A percentile compares a stretch with the other conserved stretches of the same genome.
phyloP scores from a whole-genome alignment of 768 basidiomycete species.

The Lyophyllum shimeji region DNA sequence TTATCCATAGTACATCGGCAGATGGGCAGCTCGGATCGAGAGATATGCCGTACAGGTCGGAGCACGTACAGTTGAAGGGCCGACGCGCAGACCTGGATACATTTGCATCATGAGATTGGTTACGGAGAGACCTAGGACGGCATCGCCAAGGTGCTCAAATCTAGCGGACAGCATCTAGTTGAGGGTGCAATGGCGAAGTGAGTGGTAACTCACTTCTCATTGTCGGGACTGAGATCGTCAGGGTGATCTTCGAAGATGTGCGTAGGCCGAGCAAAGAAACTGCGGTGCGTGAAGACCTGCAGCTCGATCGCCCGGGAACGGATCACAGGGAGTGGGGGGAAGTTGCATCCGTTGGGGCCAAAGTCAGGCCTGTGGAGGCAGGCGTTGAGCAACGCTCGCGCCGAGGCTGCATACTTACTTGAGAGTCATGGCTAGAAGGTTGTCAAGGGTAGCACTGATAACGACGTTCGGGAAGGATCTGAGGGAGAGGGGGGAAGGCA shows the following conservation, averaged over 20 bases:
- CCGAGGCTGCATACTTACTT: conserved; percentile 8
- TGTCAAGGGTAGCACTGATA: not conserved
- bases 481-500: conserved; percentile 13
- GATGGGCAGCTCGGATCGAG: conserved; percentile 10
- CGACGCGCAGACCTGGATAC: conserved; percentile 72
- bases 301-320: conserved; percentile 38
- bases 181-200: not conserved
- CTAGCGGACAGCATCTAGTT: conserved; percentile 31
- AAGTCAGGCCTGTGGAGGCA: conserved; percentile 38
- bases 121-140: conserved; percentile 67
- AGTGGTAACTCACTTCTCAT: conserved; percentile 64
- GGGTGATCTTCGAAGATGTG: conserved; percentile 76
- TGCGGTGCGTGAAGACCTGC: conserved; percentile 77
- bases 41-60: conserved; percentile 12
- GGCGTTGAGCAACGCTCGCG: not conserved
- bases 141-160: conserved; percentile 76
- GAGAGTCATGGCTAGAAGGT: conserved; percentile 11
- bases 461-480: conserved; percentile 16
- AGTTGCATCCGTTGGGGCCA: conserved; percentile 38
- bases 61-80: conserved; percentile 67
- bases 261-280: conserved; percentile 65
- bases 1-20: conserved; percentile 2
- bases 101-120: conserved; percentile 62
- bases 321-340: conserved; percentile 64
- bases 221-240: conserved; percentile 75